Conservation (phyloP, 2,329 filamentous ascomycete genomes). For the Phaeophleospora eucalypticola region DNA sequence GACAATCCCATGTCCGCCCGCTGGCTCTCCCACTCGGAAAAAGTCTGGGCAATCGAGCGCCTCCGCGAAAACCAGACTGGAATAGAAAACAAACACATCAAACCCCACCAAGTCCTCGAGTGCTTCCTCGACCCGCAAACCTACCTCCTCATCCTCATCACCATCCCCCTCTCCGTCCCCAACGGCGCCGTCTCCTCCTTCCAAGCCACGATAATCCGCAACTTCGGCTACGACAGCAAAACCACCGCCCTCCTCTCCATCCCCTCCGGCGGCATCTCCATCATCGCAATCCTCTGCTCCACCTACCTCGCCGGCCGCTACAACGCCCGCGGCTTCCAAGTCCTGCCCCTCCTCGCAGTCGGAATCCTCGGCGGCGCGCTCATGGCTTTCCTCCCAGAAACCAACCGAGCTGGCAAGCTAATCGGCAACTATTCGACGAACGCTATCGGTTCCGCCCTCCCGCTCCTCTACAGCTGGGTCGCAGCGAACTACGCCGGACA, state of each 20-base stretch:
- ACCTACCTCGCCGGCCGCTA: conserved; percentile 27
- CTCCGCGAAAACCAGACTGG: conserved; percentile 48
- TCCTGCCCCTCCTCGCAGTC: conserved; percentile 25
- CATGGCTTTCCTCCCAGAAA: conserved; percentile 30
- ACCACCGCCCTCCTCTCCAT: conserved; percentile 45
- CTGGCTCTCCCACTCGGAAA: conserved; percentile 26
- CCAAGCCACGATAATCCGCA: conserved; percentile 31
- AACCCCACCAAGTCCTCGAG: conserved; percentile 45
- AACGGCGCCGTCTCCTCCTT: conserved; percentile 42
- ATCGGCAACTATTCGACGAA: conserved; percentile 41
- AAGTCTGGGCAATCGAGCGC: conserved; percentile 36
- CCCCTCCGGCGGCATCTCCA: conserved; percentile 52
- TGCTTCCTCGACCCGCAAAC: conserved; percentile 44
- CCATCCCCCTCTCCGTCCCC: conserved; percentile 32
- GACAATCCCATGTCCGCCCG: conserved; percentile 30
- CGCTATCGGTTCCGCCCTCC: conserved; percentile 36
- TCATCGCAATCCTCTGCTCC: conserved; percentile 34
- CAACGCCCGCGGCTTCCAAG: conserved; percentile 28
- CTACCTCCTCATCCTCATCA: conserved; percentile 39
- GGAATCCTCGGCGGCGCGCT: conserved; percentile 30
- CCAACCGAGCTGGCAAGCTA: conserved; percentile 43
- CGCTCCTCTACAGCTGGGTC: conserved; percentile 36
- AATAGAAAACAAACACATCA: conserved; percentile 50
- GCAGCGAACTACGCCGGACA: conserved; percentile 60
- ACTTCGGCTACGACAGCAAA: conserved; percentile 30